Evolutionary conservation across 805 yeast species (phyloP), one percentile per base, ranked within the genome.

Genomic region (Candida corydali): DNA sequence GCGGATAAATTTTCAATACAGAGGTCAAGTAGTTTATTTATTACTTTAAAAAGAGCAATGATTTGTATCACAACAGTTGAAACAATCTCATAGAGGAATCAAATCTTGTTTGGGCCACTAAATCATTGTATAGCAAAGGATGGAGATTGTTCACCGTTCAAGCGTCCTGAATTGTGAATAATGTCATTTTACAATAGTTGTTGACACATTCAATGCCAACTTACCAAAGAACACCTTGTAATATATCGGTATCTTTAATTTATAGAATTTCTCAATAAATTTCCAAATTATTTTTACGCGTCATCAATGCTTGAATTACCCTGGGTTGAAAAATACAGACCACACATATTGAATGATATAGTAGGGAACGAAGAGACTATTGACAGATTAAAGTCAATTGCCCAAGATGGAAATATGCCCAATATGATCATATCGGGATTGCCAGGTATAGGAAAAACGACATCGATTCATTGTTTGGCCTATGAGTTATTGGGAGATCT

Each of bases 361-460:
- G 98, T 91, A 8, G 98, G 98, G 8, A 93, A 93, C 51, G 81
- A 75, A 38, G 98, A 89, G 43, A 91, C 98, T 3, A 74, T 93
- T 3, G 87, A 82, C 42, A 73, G 97, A 26, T 69, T 93, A 37
- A 76, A 82, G 50, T 76, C 86, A 42, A 89, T 93, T 35, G 96
- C 94, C 4, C 63, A 75, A 32, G 96, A 89, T 51, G 98, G 98
- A 22, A 93, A 93, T 61, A 83, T 93, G 86, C 98, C 98, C 1
- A 96, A 93, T 61, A 69, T 93, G 75, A 89, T 93, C 49, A 84
- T 93, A 30, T 82, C 93, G n/a, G 95, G 98, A 3, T 65, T 87
- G 31, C 98, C 98, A 2, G 98, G 98, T 48, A 91, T 93, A 38
- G 98, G 98, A 28, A 93, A 93, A 57, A 93, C 98, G 2, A 93